These are phyloP conservation scores for Irpex rosettiformis DNA, from an alignment of 1,284 basidiomycete genomes.

Conservation along the genomic window DNA sequence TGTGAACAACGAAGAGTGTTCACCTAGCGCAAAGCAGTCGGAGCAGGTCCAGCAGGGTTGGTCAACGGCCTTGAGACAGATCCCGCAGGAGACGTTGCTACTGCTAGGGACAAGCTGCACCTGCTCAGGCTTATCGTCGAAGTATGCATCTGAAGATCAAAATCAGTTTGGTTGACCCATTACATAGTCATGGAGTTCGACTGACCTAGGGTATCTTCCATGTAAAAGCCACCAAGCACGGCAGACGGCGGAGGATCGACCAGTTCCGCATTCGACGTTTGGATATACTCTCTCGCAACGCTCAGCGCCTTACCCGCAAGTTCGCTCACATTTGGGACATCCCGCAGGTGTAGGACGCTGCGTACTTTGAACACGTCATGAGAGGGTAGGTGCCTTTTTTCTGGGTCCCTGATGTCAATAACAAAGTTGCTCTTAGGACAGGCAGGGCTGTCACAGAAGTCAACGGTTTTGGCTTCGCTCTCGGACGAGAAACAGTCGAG, in stretches of 20 bases:
- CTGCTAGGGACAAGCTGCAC: background rate
- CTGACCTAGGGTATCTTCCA: conserved; percentile 9
- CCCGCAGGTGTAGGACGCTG: conserved; percentile 11
- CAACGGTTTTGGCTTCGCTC: conserved; percentile 17
- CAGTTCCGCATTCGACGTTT: conserved; percentile 1
- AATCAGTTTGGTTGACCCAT: background rate
- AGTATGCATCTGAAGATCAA: conserved; percentile 3
- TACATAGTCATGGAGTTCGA: background rate
- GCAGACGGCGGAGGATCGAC: background rate
- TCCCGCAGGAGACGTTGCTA: conserved; percentile 3
- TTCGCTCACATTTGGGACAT: conserved; percentile 7
- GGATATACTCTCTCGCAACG: conserved; percentile 10
- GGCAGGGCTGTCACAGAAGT: conserved; percentile 21
- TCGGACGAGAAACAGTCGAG: conserved; percentile 21
- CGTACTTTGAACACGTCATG: conserved; percentile 14
- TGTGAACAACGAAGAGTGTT: background rate
- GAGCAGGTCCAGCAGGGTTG: conserved; percentile 13
- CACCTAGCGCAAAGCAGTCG: conserved; percentile 11
- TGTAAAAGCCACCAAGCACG: background rate
- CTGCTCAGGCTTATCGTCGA: conserved; percentile 4
- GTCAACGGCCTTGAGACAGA: conserved; percentile 2
- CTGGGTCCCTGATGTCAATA: background rate
- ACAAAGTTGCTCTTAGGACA: conserved; percentile 11
- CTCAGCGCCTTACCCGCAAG: conserved; percentile 9
- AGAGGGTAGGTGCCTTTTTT: conserved; percentile 1